Evolutionary conservation across 1,139 yeast species (phyloP), one percentile per base, ranked within the genome.

Genomic region (Kurtzmaniella quercitrusa): DNA sequence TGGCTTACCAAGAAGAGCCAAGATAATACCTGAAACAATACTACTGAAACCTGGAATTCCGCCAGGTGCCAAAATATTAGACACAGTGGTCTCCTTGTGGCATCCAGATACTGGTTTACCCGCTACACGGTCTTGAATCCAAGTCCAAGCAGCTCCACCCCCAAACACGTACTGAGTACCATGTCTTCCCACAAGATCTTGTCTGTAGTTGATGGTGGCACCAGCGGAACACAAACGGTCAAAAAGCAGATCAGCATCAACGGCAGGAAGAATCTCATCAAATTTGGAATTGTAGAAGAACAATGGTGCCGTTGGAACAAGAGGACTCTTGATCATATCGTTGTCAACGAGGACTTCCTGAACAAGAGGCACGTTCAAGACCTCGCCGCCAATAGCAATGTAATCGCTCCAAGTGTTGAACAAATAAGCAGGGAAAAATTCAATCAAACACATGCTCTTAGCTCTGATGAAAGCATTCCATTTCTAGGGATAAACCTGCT

Each of bases 251-350:
- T 52, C 51, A 0, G 61, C 48, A 34, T 52, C 57, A 3, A 41
- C 47, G 31, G 52, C 49, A 1, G 62, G 60, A 21, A 60, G 54
- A n/a, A 60, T 49, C 19, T 56, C 60, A 43, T 63, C 68, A 3
- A 44, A 41, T 40, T 44, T 44, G 6, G 60, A 58, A 44, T 62
- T 63, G 48, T 54, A 63, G 16, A 62, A 49, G 41, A 60, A 62
- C 12, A 63, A 29, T 1, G 68, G 68, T 11, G 59, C 49, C 15
- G 57, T 47, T 1, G 68, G 67, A 10, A 54, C 45, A 8, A 38
- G 27, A 12, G 24, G 15, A 14, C 18, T 15, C n/a, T n/a, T 36
- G n/a, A 34, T 12, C 29, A 36, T 23, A 29, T 37, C 41, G 23
- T 38, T 41, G 17, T 15, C 44, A 37, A 25, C 17, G 21, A 19